phyloP scores from a whole-genome alignment of 2,329 filamentous ascomycete species.

The Magnaporthiopsis rhizophila region DNA sequence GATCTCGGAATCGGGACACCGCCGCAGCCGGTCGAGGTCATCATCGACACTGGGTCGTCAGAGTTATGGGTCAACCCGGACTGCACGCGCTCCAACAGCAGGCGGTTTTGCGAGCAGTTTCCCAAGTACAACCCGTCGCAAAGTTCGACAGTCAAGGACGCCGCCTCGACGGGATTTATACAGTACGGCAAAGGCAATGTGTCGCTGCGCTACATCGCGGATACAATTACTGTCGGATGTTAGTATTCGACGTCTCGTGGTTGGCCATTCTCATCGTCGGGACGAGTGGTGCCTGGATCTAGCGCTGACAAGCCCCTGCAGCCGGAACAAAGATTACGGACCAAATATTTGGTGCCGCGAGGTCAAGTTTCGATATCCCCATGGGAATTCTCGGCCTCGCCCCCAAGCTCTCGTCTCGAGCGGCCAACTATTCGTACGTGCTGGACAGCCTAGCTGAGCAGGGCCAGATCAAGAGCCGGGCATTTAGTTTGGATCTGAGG shows the following conservation, averaged over 20 bases:
- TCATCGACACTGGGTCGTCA: constrained; percentile 46
- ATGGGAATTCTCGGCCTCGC: constrained; percentile 63
- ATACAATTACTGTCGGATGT: constrained; percentile 25
- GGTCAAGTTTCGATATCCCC: constrained; percentile 32
- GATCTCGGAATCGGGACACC: constrained; percentile 35
- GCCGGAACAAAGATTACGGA: constrained; percentile 12
- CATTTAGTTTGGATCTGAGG: constrained; percentile 26
- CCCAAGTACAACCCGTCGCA: constrained; percentile 29
- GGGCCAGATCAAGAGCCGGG: constrained; percentile 34
- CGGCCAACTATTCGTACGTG: constrained; percentile 36
- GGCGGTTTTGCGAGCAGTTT: constrained; percentile 29
- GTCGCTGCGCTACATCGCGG: constrained; percentile 31
- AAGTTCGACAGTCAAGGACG: constrained; percentile 25
- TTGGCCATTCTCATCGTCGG: not conserved
- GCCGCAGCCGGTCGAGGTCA: constrained; percentile 37
- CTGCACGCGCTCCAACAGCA: constrained; percentile 31
- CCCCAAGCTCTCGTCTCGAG: constrained; percentile 34
- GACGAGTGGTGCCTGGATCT: too few species aligned
- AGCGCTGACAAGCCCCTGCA: constrained; percentile 6
- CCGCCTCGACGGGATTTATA: constrained; percentile 23
- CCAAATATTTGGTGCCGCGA: constrained; percentile 54
- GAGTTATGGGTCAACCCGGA: constrained; percentile 53
- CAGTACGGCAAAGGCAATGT: constrained; percentile 38
- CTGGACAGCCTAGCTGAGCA: constrained; percentile 37
- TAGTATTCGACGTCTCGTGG: not conserved